These are phyloP conservation scores for Metroxylon sagu DNA, from an alignment of 176 grass and related monocot species.

Conservation along the genomic window DNA sequence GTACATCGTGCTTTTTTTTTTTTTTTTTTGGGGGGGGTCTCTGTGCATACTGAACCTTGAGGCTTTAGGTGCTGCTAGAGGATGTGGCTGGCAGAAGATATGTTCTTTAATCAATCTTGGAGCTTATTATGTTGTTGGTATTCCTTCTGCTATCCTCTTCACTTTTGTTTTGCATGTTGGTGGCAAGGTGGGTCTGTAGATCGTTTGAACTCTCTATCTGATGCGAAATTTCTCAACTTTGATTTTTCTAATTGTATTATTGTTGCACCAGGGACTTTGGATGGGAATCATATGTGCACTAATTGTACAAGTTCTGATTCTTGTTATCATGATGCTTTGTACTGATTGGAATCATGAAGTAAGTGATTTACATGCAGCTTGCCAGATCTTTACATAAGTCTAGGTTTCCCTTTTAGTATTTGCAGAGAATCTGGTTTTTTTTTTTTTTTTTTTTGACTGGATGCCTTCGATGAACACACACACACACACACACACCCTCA, in stretches of 20 bases:
- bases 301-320: constrained; percentile 51
- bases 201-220: constrained; percentile 3
- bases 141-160: constrained; percentile 64
- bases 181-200: constrained; percentile 38
- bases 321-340: constrained; percentile 48
- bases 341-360: constrained; percentile 72
- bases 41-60: too few species aligned
- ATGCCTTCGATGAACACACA: too few species aligned
- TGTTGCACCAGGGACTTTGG: constrained; percentile 57
- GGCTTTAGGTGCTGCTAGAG: constrained; percentile 61
- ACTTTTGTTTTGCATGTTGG: constrained; percentile 72
- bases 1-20: too few species aligned
- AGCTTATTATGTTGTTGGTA: constrained; percentile 70
- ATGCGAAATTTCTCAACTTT: not conserved
- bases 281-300: constrained; percentile 83
- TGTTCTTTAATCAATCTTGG: constrained; percentile 79
- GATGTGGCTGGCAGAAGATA: constrained; percentile 78
- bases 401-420: too few species aligned
- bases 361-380: not conserved
- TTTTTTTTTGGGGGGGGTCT: too few species aligned
- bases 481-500: too few species aligned
- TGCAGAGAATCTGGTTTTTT: too few species aligned
- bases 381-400: too few species aligned
- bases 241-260: not conserved
- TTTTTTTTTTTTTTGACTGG: too few species aligned